phyloP scores from a whole-genome alignment of 192 early-diverging fungal species.

The Entophlyctis helioformis region DNA sequence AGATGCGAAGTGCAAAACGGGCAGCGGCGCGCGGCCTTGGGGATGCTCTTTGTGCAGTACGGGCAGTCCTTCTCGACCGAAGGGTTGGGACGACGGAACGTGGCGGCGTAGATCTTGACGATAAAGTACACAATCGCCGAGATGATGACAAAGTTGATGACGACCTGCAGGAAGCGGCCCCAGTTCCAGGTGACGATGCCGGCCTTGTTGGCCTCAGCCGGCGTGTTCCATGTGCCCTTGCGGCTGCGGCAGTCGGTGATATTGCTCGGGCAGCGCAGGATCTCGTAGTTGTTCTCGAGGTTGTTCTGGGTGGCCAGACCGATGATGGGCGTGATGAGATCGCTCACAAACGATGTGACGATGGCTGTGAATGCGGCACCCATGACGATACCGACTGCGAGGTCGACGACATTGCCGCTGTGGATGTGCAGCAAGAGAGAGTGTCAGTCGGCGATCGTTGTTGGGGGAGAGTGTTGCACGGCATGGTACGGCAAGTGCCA shows the following conservation, averaged over 20 bases:
- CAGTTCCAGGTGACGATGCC: too few relatives aligned
- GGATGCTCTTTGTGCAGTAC: too few relatives aligned
- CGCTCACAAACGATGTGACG: conserved; percentile 30
- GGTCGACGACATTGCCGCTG: conserved; percentile 44
- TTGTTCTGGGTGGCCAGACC: conserved; percentile 33
- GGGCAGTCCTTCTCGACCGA: conserved; percentile 13
- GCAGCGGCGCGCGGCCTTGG: too few relatives aligned
- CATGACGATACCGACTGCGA: conserved; percentile 58
- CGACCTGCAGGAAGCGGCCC: conserved; percentile 47
- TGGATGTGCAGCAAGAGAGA: too few relatives aligned
- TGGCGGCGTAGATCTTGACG: conserved; percentile 35
- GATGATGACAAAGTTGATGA: conserved; percentile 58
- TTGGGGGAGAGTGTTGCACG: too few relatives aligned
- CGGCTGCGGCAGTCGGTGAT: not conserved
- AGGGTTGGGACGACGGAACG: conserved; percentile 11
- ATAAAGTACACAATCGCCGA: conserved; percentile 43
- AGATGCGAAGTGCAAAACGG: too few relatives aligned
- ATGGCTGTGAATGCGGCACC: conserved; percentile 49
- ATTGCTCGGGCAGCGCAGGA: too few relatives aligned
- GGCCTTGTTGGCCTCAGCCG: too few relatives aligned
- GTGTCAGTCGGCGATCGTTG: too few relatives aligned
- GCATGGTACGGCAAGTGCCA: too few relatives aligned
- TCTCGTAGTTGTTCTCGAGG: conserved; percentile 21
- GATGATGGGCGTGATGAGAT: conserved; percentile 53
- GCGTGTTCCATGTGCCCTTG: conserved; percentile 30